Percentiles rank a stretch among this genome's conserved stretches.
Evolutionary conservation across 768 basidiomycete species (phyloP).

Genomic region (Chiua virens): DNA sequence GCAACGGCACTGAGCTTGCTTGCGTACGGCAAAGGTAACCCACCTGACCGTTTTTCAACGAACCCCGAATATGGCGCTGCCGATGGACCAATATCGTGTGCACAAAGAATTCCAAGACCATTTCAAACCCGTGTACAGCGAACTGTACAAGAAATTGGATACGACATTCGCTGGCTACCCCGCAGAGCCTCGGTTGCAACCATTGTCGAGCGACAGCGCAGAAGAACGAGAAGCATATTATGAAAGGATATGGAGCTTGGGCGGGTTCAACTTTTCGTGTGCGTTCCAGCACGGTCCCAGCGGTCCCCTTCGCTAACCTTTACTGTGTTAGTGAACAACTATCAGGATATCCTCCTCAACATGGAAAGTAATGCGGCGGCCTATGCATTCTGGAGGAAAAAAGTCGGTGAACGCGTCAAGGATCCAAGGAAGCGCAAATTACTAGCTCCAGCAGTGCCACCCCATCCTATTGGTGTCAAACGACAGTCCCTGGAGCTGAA

Average conservation of each 20-base stretch:
- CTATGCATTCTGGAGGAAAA: constrained; percentile 15
- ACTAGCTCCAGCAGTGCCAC: constrained; percentile 10
- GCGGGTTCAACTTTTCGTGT: constrained; percentile 8
- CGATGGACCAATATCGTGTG: constrained; percentile 7
- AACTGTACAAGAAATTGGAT: background rate
- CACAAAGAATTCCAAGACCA: constrained; percentile 6
- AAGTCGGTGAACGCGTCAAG: constrained; percentile 11
- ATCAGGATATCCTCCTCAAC: background rate
- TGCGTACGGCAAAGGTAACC: background rate
- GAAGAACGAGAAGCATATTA: constrained; percentile 11
- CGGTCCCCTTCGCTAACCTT: background rate
- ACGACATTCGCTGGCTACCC: background rate
- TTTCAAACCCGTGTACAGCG: constrained; percentile 12
- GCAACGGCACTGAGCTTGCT: background rate
- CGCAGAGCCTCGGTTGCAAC: background rate
- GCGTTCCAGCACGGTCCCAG: background rate
- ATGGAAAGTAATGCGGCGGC: background rate
- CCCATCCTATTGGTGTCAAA: constrained; percentile 9
- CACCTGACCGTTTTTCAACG: constrained; percentile 16
- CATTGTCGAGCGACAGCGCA: constrained; percentile 1
- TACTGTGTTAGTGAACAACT: too few species aligned
- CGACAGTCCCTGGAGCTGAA: constrained; percentile 7
- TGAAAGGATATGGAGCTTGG: constrained; percentile 6
- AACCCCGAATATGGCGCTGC: constrained; percentile 12
- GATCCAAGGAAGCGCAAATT: constrained; percentile 9